A percentile compares a stretch with the other conserved stretches of the same genome.
These are phyloP conservation scores for Aphanomyces cochlioides DNA, from an alignment of 352 stramenopile genomes.

Conservation along the genomic window DNA sequence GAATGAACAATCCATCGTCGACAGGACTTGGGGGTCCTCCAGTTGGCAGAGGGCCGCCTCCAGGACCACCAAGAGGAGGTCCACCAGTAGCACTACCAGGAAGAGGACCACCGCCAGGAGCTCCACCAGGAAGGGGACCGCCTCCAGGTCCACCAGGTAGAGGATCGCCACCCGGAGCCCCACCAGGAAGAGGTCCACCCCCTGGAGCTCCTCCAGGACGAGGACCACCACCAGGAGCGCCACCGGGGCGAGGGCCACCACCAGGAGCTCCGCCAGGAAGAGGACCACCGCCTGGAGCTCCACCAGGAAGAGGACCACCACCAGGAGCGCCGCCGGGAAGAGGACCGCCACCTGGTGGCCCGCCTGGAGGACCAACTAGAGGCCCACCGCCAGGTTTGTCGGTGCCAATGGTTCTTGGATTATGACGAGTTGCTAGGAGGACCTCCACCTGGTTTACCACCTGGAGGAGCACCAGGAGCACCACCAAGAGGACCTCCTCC, in stretches of 20 bases:
- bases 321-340: slow-evolving; percentile 39
- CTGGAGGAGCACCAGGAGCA: background rate
- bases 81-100: slow-evolving; percentile 38
- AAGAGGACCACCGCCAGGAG: slow-evolving; percentile 32
- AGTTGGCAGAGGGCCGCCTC: slow-evolving; percentile 30
- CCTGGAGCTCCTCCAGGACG: slow-evolving; percentile 16
- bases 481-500: slow-evolving; percentile 40
- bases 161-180: slow-evolving; percentile 32
- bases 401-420: too few species aligned
- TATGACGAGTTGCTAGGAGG: slow-evolving; percentile 22
- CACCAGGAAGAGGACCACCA: slow-evolving; percentile 35
- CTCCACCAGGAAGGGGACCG: slow-evolving; percentile 10
- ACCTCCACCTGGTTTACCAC: slow-evolving; percentile 35
- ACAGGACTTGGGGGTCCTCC: slow-evolving; percentile 22
- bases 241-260: slow-evolving; percentile 37
- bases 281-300: slow-evolving; percentile 29
- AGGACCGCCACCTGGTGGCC: slow-evolving; percentile 39
- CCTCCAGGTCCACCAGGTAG: slow-evolving; percentile 32
- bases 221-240: slow-evolving; percentile 30
- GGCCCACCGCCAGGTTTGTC: slow-evolving; percentile 27
- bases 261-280: slow-evolving; percentile 40
- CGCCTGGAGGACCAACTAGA: slow-evolving; percentile 34
- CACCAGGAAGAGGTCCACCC: slow-evolving; percentile 32
- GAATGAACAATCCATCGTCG: slow-evolving; percentile 29
- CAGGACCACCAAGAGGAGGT: slow-evolving; percentile 27